phyloP scores from a whole-genome alignment of 148 eudicot genomes.

The Rhododendron vialii region DNA sequence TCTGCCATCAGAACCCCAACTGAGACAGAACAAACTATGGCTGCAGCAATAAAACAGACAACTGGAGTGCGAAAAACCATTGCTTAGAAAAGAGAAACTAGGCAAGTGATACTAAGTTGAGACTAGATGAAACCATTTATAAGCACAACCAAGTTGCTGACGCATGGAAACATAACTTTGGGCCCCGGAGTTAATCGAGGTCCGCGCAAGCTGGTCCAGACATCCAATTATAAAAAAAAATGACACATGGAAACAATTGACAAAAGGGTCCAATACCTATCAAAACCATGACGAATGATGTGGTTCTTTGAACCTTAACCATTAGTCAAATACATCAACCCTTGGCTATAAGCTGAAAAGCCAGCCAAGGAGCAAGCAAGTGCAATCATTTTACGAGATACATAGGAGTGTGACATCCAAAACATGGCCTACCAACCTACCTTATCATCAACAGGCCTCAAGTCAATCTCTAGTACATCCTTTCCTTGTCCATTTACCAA shows the following conservation, averaged over 20 bases:
- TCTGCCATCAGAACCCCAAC: constrained; percentile 17
- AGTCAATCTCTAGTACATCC: not conserved
- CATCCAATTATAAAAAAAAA: no score
- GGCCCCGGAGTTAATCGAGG: not conserved
- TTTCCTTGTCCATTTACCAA: not conserved
- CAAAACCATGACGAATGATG: not conserved
- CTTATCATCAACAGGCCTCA: not conserved
- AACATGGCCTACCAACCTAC: not conserved
- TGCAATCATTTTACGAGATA: not conserved
- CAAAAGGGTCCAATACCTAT: not conserved
- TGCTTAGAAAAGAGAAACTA: not conserved
- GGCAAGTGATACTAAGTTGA: not conserved
- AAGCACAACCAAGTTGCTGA: not conserved
- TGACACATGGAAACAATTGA: not conserved
- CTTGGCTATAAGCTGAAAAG: not conserved
- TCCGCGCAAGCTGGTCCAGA: not conserved
- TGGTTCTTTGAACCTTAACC: not conserved
- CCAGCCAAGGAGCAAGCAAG: not conserved
- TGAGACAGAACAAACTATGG: constrained; percentile 4
- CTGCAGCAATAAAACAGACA: constrained; percentile 1
- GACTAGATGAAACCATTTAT: not conserved
- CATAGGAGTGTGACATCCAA: not conserved
- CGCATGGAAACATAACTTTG: not conserved
- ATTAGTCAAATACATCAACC: not conserved
- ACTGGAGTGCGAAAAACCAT: constrained; percentile 7